Evolutionary conservation across 1,284 basidiomycete species (phyloP), one percentile per base, ranked within the genome.

Genomic region (Erythrobasidium hasegawianum): DNA sequence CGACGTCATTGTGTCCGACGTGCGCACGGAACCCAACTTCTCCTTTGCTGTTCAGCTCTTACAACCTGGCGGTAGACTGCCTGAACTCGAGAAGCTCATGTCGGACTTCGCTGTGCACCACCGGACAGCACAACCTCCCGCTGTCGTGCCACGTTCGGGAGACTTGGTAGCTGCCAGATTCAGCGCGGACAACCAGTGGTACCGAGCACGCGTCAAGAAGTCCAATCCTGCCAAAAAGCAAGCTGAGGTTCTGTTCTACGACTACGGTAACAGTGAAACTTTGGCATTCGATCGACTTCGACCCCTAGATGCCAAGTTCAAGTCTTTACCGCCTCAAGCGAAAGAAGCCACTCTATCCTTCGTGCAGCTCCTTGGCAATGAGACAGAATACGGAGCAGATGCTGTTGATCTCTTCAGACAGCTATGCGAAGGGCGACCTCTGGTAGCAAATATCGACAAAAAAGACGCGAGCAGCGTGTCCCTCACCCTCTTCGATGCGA

Each of bases 1-100:
- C 55, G 95, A 97, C 76, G 83, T 96, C 69, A 88, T 94, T 76
- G 83, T 97, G 72, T 93, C 90, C 61, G 90, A 97, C 75, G 84
- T 96, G 49, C 86, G 90, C 60, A 76, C 77, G 8, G 81, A 82
- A 69, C 86, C 86, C 41, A 81, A 81, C n/a, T 88, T 97, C 76
- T 81, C 78, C 26, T 97, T 98, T 81, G 95, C 91, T 13, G 86
- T 97, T 14, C 95, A 98, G 77, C 83, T 96, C 52, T 83, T 96
- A 24, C 89, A 90, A 76, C 89, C 88, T 2, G 87, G 90, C 79
- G 90, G 90, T 88, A 69, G 62, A 80, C 92, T 94, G 64, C 88
- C 87, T 7, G 86, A 88, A 14, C 81, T 98, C 64, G 94, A 97
- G 75, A 87, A 87, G 76, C 82, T 98, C 70, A 97, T 97, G 95